Percentiles rank a stretch among this genome's conserved stretches.
These are phyloP conservation scores for Naumovozyma dairenensis DNA, from an alignment of 805 yeast genomes.

Conservation along the genomic window DNA sequence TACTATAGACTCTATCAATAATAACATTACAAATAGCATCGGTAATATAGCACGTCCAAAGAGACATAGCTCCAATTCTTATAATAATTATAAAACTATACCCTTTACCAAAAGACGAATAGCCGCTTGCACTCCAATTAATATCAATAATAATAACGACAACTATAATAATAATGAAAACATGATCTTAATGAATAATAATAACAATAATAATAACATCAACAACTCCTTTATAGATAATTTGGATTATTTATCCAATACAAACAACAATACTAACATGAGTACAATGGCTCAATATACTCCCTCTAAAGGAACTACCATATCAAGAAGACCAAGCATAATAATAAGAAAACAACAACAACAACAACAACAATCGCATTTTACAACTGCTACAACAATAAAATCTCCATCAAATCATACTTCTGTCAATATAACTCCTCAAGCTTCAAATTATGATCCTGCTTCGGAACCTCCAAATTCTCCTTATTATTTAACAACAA, in stretches of 20 bases:
- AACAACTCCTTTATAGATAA: background rate
- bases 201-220: background rate
- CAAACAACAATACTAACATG: constrained; percentile 1
- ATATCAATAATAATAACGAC: background rate
- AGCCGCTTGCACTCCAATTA: constrained; percentile 4
- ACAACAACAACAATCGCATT: background rate
- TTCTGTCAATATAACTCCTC: constrained; percentile 5
- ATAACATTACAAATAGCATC: constrained; percentile 1
- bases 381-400: background rate
- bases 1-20: background rate
- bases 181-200: background rate
- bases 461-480: constrained; percentile 5
- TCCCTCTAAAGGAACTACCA: background rate
- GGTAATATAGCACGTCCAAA: too few relatives aligned
- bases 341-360: constrained; percentile 1
- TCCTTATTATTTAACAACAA: constrained; percentile 2
- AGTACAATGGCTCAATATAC: constrained; percentile 1
- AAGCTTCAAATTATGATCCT: constrained; percentile 4
- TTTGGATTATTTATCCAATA: background rate
- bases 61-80: constrained; percentile 19
- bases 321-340: constrained; percentile 3
- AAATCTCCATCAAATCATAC: constrained; percentile 1
- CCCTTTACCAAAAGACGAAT: constrained; percentile 17
- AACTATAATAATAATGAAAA: background rate
- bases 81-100: constrained; percentile 8